Evolutionary conservation across 495 filamentous ascomycete species (phyloP).

Genomic region (Hypoxylon trugodes): DNA sequence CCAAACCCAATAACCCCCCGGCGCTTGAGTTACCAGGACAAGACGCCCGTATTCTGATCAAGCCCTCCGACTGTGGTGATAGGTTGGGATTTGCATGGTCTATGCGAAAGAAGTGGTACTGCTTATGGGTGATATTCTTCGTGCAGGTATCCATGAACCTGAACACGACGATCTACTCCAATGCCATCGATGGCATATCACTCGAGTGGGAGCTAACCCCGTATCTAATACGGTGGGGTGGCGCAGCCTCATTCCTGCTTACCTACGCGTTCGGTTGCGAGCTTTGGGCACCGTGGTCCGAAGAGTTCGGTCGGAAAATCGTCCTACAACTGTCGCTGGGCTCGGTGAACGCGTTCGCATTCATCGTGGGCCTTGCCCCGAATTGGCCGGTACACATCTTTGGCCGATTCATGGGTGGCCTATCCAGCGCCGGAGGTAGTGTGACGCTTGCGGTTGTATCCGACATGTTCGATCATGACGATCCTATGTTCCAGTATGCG

Average conservation of each 20-base stretch:
- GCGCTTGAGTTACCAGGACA: background rate
- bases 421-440: conserved; percentile 68
- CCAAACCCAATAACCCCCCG: background rate
- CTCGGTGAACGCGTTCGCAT: conserved; percentile 67
- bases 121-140: conserved; percentile 22
- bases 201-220: conserved; percentile 57
- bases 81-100: conserved; percentile 64
- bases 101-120: conserved; percentile 62
- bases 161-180: conserved; percentile 51
- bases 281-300: conserved; percentile 73
- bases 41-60: background rate
- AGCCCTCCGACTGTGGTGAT: conserved; percentile 42
- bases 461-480: conserved; percentile 68
- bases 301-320: conserved; percentile 66
- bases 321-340: conserved; percentile 64
- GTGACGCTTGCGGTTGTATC: conserved; percentile 71
- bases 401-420: conserved; percentile 65
- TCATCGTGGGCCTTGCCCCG: conserved; percentile 62
- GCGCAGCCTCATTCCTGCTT: conserved; percentile 66
- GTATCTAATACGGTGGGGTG: conserved; percentile 43
- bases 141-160: conserved; percentile 55
- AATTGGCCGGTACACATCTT: conserved; percentile 66
- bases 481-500: conserved; percentile 62
- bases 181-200: conserved; percentile 61
- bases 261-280: conserved; percentile 72